A percentile compares a stretch with the other conserved stretches of the same genome.
Conservation (phyloP, 345 rosid species). For the Sapria himalayana region DNA sequence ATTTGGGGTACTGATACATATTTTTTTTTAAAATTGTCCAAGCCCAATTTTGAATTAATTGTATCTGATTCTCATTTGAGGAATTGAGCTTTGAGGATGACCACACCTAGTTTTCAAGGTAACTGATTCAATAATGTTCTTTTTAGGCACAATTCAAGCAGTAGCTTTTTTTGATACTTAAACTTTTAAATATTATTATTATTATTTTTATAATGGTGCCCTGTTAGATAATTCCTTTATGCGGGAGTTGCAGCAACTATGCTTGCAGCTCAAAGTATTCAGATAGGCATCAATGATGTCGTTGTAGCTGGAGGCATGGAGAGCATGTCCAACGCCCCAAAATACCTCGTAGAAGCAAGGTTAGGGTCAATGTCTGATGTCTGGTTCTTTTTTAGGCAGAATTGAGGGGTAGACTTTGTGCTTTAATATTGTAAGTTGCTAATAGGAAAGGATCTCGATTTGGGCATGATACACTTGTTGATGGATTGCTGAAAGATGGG, state of each 20-base stretch:
- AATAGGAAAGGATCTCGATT: constrained; percentile 91
- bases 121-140: too few relatives aligned
- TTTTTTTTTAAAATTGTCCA: too few relatives aligned
- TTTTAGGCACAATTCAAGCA: too few relatives aligned
- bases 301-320: constrained; percentile 99
- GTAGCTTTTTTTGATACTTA: too few relatives aligned
- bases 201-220: too few relatives aligned
- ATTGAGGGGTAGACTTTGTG: constrained; percentile 7
- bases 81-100: background rate
- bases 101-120: background rate
- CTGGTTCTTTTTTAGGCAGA: background rate
- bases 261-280: constrained; percentile 91
- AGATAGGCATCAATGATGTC: constrained; percentile 74
- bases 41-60: too few relatives aligned
- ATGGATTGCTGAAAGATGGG: constrained; percentile 95
- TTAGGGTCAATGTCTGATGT: constrained; percentile 8
- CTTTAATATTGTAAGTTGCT: constrained; percentile 8
- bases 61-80: too few relatives aligned
- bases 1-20: too few relatives aligned
- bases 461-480: constrained; percentile 82
- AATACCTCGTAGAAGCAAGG: constrained; percentile 89
- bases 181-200: too few relatives aligned
- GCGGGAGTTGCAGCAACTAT: constrained; percentile 44
- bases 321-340: constrained; percentile 92
- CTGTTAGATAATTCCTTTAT: too few relatives aligned